Evolutionary conservation across 805 yeast genomes (phyloP).

Genomic region (Monosporozyma siamensis): DNA sequence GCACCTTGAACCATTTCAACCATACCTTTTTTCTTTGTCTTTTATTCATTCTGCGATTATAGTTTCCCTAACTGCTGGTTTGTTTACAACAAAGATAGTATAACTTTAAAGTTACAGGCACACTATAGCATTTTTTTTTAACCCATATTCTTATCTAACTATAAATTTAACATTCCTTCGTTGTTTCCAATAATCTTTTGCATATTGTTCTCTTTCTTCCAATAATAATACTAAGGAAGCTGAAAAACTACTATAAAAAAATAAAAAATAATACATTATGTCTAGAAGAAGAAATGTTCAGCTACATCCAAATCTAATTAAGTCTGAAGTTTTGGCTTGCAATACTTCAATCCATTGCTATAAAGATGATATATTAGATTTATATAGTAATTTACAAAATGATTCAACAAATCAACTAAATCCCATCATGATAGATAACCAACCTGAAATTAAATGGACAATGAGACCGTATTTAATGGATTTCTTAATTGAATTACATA

Average conservation of each 20-base stretch:
- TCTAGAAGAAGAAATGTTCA: slow-evolving; percentile 6
- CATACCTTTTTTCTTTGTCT: too few species aligned
- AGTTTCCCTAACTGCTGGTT: too few species aligned
- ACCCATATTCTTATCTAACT: not conserved
- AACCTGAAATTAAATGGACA: slow-evolving; percentile 74
- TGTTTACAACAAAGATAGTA: not conserved
- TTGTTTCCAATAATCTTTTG: not conserved
- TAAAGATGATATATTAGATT: slow-evolving; percentile 33
- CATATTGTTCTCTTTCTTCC: too few species aligned
- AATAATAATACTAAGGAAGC: not conserved
- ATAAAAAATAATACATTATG: not conserved
- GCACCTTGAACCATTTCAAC: too few species aligned
- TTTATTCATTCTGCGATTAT: too few species aligned
- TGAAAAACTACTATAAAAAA: not conserved
- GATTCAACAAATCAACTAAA: slow-evolving; percentile 15
- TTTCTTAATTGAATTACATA: slow-evolving; percentile 86
- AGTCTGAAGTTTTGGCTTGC: slow-evolving; percentile 38
- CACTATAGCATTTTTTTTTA: too few species aligned
- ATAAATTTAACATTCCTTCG: not conserved
- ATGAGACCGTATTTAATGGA: slow-evolving; percentile 81
- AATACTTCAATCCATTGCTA: slow-evolving; percentile 35
- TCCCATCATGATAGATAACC: slow-evolving; percentile 63
- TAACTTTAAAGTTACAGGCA: too few species aligned
- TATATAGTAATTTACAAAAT: slow-evolving; percentile 34
- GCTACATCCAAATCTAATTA: slow-evolving; percentile 37